Conservation (phyloP, 208 protist genomes). For the Acanthamoeba healyi region DNA sequence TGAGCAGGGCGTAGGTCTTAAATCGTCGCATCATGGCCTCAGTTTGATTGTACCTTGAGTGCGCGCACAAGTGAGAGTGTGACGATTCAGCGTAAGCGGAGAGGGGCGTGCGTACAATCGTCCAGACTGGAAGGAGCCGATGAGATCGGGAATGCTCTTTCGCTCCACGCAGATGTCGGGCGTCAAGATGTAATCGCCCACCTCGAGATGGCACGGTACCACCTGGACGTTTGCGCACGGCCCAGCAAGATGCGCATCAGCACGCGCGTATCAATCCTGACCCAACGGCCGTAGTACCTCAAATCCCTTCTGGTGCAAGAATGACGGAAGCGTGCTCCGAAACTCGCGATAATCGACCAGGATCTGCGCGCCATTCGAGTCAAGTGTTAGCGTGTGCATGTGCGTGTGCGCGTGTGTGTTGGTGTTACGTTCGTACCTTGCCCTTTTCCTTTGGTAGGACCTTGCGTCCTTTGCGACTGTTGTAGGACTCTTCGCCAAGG, state of each 20-base stretch:
- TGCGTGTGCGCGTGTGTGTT: too few species aligned
- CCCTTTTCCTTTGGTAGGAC: constrained; percentile 18
- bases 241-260: too few species aligned
- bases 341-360: constrained; percentile 95
- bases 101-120: constrained; percentile 89
- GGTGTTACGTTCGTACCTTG: neutral
- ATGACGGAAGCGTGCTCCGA: constrained; percentile 89
- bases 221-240: neutral
- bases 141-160: constrained; percentile 93
- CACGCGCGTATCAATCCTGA: too few species aligned
- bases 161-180: constrained; percentile 92
- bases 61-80: too few species aligned
- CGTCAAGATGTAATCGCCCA: constrained; percentile 94
- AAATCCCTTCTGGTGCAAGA: constrained; percentile 89
- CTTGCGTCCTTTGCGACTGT: neutral
- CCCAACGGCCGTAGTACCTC: constrained; percentile 60
- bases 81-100: too few species aligned
- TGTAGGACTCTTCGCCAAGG: constrained; percentile 4
- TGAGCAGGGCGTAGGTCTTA: constrained; percentile 89
- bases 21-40: constrained; percentile 90
- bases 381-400: too few species aligned
- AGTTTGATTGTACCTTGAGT: constrained; percentile 89
- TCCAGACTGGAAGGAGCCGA: constrained; percentile 90
- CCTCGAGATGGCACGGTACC: constrained; percentile 79
- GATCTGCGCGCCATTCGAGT: too few species aligned